These are phyloP conservation scores for Arthrinium phaeospermum DNA, from an alignment of 2,329 filamentous ascomycete genomes.

Conservation along the genomic window DNA sequence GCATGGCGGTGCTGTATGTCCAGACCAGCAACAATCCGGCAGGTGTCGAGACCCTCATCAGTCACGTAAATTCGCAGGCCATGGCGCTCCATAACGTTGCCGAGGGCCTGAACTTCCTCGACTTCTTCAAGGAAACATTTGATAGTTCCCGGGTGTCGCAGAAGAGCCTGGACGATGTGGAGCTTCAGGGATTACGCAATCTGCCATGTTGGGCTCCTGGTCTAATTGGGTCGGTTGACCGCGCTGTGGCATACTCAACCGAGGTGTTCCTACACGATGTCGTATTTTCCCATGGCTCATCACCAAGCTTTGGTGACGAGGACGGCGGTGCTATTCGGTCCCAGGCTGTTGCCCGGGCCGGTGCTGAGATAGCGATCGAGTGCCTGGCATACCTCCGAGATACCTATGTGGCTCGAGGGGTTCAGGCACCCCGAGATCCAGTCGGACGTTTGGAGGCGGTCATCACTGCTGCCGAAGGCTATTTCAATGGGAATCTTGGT, in stretches of 20 bases:
- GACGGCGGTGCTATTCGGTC: slow-evolving; percentile 40
- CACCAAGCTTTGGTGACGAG: slow-evolving; percentile 35
- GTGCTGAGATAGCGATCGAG: slow-evolving; percentile 46
- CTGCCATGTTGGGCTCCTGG: slow-evolving; percentile 57
- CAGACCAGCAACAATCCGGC: slow-evolving; percentile 43
- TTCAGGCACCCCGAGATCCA: slow-evolving; percentile 49
- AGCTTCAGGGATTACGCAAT: slow-evolving; percentile 38
- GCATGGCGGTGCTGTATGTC: slow-evolving; percentile 62
- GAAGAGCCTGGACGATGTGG: slow-evolving; percentile 35
- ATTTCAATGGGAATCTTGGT: slow-evolving; percentile 33
- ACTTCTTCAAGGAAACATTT: slow-evolving; percentile 47
- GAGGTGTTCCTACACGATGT: slow-evolving; percentile 51
- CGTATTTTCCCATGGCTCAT: slow-evolving; percentile 46
- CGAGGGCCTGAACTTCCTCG: slow-evolving; percentile 56
- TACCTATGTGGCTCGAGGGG: slow-evolving; percentile 48
- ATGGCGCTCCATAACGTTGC: slow-evolving; percentile 46
- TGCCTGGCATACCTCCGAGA: slow-evolving; percentile 55
- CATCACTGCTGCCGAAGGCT: slow-evolving; percentile 48
- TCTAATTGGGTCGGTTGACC: slow-evolving; percentile 54
- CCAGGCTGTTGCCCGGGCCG: slow-evolving; percentile 42
- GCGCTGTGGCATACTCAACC: slow-evolving; percentile 46
- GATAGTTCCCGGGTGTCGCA: slow-evolving; percentile 39
- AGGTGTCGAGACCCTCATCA: slow-evolving; percentile 46
- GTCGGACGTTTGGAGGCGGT: slow-evolving; percentile 50
- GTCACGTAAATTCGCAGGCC: slow-evolving; percentile 52